Conservation (phyloP, 768 basidiomycete genomes). For the Rhodotorula paludigena region DNA sequence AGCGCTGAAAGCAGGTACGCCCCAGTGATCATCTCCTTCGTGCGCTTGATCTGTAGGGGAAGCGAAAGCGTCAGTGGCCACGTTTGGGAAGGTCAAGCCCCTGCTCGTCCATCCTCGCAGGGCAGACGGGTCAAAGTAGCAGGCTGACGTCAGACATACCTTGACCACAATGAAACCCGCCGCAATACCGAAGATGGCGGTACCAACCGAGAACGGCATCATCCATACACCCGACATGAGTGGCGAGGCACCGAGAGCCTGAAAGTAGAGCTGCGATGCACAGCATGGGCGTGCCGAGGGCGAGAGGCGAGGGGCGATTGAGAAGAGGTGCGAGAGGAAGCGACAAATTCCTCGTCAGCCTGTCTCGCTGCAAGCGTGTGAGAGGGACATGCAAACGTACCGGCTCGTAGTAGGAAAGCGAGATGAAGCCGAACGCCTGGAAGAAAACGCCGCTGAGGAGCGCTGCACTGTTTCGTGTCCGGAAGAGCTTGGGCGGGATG, state of each 20-base stretch:
- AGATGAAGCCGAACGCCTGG: conserved; percentile 39
- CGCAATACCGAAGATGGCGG: conserved; percentile 29
- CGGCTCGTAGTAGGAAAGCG: conserved; percentile 30
- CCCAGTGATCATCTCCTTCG: conserved; percentile 12
- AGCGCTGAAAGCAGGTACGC: conserved; percentile 10
- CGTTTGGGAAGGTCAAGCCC: neutral
- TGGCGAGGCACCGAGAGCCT: conserved; percentile 31
- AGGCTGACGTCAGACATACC: no score
- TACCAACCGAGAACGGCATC: conserved; percentile 42
- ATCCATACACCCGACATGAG: conserved; percentile 37
- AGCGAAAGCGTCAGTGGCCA: neutral
- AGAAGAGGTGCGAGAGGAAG: no score
- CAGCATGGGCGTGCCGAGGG: neutral
- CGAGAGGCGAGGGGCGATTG: no score
- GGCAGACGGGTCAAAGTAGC: no score
- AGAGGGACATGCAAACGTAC: neutral
- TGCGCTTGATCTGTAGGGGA: neutral
- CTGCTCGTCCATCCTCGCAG: no score
- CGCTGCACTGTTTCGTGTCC: conserved; percentile 32
- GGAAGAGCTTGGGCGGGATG: conserved; percentile 48
- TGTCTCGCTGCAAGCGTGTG: neutral
- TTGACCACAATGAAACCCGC: conserved; percentile 34
- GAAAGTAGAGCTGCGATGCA: conserved; percentile 21
- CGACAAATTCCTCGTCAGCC: no score
- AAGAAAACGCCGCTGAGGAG: conserved; percentile 35